These are phyloP conservation scores for Mucor circinelloides DNA, from an alignment of 371 early-diverging fungal genomes.

Conservation along the genomic window DNA sequence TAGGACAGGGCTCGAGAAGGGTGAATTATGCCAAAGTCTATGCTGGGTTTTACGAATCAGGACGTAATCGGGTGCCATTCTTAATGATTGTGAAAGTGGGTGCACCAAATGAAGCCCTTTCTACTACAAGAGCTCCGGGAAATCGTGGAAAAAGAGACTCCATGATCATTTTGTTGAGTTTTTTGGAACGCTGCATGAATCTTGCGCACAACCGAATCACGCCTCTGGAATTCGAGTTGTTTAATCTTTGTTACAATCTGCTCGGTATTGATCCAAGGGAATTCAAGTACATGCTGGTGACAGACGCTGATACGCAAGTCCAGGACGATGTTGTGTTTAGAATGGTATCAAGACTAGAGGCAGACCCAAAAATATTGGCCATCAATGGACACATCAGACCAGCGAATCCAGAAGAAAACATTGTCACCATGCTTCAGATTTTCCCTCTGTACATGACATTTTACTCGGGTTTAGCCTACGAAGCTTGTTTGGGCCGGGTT, in stretches of 20 bases:
- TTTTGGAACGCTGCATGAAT: conserved; percentile 53
- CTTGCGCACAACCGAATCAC: conserved; percentile 41
- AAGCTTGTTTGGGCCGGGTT: conserved; percentile 45
- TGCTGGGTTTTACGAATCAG: conserved; percentile 51
- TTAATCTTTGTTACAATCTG: conserved; percentile 49
- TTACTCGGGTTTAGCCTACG: conserved; percentile 46
- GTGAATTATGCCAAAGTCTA: conserved; percentile 50
- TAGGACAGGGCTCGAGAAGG: conserved; percentile 37
- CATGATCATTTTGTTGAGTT: conserved; percentile 39
- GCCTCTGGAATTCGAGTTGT: conserved; percentile 49
- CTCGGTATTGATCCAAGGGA: conserved; percentile 48
- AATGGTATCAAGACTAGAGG: conserved; percentile 40
- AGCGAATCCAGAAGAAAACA: conserved; percentile 48
- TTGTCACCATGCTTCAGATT: conserved; percentile 53
- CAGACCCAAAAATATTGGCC: conserved; percentile 42
- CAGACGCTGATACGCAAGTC: conserved; percentile 49
- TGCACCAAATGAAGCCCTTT: conserved; percentile 21
- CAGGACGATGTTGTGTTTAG: conserved; percentile 37
- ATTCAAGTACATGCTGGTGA: conserved; percentile 53
- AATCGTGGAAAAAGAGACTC: conserved; percentile 55
- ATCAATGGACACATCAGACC: conserved; percentile 54
- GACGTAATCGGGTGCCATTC: conserved; percentile 50
- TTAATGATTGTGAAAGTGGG: conserved; percentile 49
- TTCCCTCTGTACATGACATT: conserved; percentile 47
- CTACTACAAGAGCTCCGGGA: conserved; percentile 24